Evolutionary conservation across 805 yeast genomes (phyloP).

Genomic region (Yarrowia sp.): DNA sequence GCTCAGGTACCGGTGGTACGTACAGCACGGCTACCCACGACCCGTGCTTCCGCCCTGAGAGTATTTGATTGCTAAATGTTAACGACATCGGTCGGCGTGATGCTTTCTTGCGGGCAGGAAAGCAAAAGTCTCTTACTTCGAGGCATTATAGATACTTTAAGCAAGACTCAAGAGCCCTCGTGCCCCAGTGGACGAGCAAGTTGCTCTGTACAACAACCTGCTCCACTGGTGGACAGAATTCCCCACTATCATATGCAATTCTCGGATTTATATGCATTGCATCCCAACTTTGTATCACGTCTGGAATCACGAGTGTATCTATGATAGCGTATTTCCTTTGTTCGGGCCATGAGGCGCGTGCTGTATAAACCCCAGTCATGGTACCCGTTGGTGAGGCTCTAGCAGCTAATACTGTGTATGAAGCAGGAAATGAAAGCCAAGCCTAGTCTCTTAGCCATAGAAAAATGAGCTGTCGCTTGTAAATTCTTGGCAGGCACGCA

Average conservation of each 20-base stretch:
- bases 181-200: not conserved
- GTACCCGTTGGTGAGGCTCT: constrained; percentile 20
- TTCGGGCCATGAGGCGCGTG: constrained; percentile 16
- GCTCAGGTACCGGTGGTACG: constrained; percentile 1
- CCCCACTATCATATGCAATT: constrained; percentile 1
- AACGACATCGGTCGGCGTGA: not conserved
- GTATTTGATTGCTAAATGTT: constrained; percentile 14
- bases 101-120: no score
- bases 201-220: not conserved
- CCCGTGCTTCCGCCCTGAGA: constrained; percentile 26
- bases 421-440: not conserved
- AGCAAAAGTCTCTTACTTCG: no score
- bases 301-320: constrained; percentile 14
- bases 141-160: not conserved
- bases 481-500: constrained; percentile 1
- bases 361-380: constrained; percentile 24
- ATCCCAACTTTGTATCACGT: not conserved
- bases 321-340: not conserved
- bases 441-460: not conserved
- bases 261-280: constrained; percentile 8
- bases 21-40: constrained; percentile 16
- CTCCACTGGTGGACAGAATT: not conserved
- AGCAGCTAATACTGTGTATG: not conserved
- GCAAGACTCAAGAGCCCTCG: not conserved
- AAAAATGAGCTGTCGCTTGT: not conserved